A percentile compares a stretch with the other conserved stretches of the same genome.
These are phyloP conservation scores for Alternaria rosae DNA, from an alignment of 2,329 filamentous ascomycete species.

Conservation along the genomic window DNA sequence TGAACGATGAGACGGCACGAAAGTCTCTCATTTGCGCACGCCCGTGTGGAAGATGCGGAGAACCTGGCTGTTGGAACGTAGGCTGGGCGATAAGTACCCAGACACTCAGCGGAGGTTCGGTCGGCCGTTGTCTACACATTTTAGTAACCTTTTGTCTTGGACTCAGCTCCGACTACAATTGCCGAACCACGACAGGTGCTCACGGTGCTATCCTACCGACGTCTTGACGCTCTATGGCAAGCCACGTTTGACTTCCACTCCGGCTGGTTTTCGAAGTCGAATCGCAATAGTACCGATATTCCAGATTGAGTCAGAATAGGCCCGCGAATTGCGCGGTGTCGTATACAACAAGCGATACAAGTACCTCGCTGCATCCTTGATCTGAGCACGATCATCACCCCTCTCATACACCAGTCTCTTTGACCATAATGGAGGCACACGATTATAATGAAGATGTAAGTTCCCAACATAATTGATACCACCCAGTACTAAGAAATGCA, in stretches of 20 bases:
- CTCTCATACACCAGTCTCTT: neutral
- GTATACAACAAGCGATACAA: neutral
- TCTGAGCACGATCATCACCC: neutral
- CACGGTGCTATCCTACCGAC: neutral
- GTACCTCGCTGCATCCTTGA: neutral
- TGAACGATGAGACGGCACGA: neutral
- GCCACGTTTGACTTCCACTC: neutral
- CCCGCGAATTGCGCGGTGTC: neutral
- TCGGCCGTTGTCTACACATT: neutral
- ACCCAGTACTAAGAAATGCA: conserved; percentile 21
- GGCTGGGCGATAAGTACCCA: neutral
- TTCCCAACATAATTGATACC: neutral
- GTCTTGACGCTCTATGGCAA: neutral
- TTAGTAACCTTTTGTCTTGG: neutral
- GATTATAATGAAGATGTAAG: conserved; percentile 20
- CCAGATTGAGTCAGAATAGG: neutral
- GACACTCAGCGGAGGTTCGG: neutral
- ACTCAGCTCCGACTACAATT: neutral
- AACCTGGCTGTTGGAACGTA: neutral
- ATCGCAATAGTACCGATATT: neutral
- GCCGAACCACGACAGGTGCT: neutral
- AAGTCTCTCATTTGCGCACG: neutral
- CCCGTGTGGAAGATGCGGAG: neutral
- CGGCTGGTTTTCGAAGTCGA: neutral
- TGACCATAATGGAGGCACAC: conserved; percentile 12